Percentiles rank a stretch among this genome's conserved stretches.
phyloP scores from a whole-genome alignment of 179 eudicot genomes.

The Beta lomatogona region DNA sequence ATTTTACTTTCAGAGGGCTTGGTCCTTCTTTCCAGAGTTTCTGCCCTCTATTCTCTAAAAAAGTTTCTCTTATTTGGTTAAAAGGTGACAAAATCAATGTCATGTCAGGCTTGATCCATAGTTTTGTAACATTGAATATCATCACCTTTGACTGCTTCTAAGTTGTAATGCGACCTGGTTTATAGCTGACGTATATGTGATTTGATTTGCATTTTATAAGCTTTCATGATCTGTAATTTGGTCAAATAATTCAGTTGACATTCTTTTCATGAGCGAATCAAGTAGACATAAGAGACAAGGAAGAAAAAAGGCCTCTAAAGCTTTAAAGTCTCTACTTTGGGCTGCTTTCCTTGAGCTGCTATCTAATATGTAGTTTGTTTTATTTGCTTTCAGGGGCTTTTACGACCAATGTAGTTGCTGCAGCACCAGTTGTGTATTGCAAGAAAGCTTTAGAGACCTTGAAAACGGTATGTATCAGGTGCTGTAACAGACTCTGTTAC shows the following conservation, averaged over 20 bases:
- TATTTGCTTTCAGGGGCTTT: conserved; percentile 64
- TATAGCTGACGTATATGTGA: background rate
- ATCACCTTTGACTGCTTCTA: background rate
- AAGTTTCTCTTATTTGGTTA: background rate
- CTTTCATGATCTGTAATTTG: background rate
- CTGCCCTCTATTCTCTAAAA: background rate
- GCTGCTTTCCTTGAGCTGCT: conserved; percentile 3
- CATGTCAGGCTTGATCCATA: background rate
- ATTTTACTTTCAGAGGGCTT: background rate
- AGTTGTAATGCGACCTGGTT: conserved; percentile 4
- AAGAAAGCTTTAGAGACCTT: conserved; percentile 60
- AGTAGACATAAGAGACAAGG: background rate
- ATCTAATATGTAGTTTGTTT: background rate
- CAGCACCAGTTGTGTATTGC: conserved; percentile 94
- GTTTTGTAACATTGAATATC: background rate
- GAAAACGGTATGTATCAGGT: conserved; percentile 52
- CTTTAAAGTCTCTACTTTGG: background rate
- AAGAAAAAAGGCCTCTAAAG: background rate
- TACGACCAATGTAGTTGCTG: conserved; percentile 93
- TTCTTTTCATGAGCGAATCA: background rate
- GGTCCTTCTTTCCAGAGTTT: background rate
- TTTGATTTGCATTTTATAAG: background rate
- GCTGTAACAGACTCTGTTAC: background rate
- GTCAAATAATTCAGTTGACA: background rate
- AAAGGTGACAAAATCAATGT: background rate